Evolutionary conservation across 352 stramenopile species (phyloP).

Genomic region (Phytophthora gonapodyides): DNA sequence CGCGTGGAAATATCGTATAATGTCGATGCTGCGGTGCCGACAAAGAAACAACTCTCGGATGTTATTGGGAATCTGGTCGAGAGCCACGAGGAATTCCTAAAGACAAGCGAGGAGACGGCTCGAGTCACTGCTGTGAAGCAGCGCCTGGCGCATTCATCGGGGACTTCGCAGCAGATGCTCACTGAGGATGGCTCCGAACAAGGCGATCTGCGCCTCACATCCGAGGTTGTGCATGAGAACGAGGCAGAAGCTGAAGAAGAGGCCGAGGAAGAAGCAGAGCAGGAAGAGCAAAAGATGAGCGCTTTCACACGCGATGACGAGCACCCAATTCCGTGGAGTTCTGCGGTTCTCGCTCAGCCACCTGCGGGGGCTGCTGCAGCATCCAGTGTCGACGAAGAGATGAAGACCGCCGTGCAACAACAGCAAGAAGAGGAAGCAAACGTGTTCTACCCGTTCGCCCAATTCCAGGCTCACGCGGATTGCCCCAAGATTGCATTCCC

Average conservation of each 20-base stretch:
- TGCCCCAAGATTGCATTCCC: constrained; percentile 81
- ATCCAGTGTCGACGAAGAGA: constrained; percentile 23
- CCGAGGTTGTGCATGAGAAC: constrained; percentile 91
- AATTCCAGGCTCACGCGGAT: constrained; percentile 78
- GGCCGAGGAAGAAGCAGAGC: constrained; percentile 88
- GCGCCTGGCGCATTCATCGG: constrained; percentile 63
- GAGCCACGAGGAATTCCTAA: constrained; percentile 66
- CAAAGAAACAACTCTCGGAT: constrained; percentile 72
- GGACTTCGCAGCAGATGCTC: constrained; percentile 37
- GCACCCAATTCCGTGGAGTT: constrained; percentile 82
- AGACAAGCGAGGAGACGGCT: constrained; percentile 48
- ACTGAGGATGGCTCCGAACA: constrained; percentile 62
- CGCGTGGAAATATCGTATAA: constrained; percentile 84
- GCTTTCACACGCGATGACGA: constrained; percentile 91
- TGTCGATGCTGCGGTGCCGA: constrained; percentile 63
- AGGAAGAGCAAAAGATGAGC: constrained; percentile 92
- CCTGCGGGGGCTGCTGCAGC: constrained; percentile 17
- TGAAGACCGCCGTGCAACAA: constrained; percentile 29
- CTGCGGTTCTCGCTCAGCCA: constrained; percentile 44
- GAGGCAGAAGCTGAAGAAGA: constrained; percentile 89
- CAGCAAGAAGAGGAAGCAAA: constrained; percentile 53
- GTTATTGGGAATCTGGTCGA: constrained; percentile 64
- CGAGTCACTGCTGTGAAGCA: constrained; percentile 65
- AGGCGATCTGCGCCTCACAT: constrained; percentile 74
- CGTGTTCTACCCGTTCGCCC: constrained; percentile 78